Conservation (phyloP, 202 grass and related monocot genomes). For the Digitaria exilis region DNA sequence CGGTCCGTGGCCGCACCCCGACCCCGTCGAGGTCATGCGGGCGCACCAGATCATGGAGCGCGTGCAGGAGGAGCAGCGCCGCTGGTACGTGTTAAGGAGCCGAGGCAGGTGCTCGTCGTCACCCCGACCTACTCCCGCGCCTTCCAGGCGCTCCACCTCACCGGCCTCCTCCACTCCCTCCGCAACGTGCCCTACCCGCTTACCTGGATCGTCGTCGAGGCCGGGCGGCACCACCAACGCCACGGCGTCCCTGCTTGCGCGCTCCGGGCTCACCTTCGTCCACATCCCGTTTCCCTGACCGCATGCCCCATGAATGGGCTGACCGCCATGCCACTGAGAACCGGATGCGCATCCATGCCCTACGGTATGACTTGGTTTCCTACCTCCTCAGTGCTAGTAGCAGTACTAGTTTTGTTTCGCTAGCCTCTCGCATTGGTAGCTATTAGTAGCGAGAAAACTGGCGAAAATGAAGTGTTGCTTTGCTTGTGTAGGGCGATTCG, state of each 20-base stretch:
- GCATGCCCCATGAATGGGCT: constrained; percentile 71
- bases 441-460: background rate
- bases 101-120: constrained; percentile 61
- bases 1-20: constrained; percentile 87
- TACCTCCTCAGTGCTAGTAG: background rate
- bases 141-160: constrained; percentile 90
- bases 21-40: constrained; percentile 81
- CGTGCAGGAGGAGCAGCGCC: constrained; percentile 88
- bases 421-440: too few species aligned
- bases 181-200: constrained; percentile 75
- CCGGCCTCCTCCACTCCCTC: constrained; percentile 79
- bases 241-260: constrained; percentile 61
- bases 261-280: constrained; percentile 65
- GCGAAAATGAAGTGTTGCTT: constrained; percentile 1
- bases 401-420: background rate
- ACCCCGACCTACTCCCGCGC: constrained; percentile 85
- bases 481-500: constrained; percentile 62
- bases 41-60: constrained; percentile 88
- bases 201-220: constrained; percentile 93
- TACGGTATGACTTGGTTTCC: constrained; percentile 51
- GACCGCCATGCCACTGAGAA: constrained; percentile 78
- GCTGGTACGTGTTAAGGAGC: constrained; percentile 76
- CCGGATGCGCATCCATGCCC: constrained; percentile 77
- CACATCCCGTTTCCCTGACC: constrained; percentile 76
- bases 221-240: constrained; percentile 71